These are phyloP conservation scores for Podospora tetraspora DNA, from an alignment of 495 filamentous ascomycete species.

Conservation along the genomic window DNA sequence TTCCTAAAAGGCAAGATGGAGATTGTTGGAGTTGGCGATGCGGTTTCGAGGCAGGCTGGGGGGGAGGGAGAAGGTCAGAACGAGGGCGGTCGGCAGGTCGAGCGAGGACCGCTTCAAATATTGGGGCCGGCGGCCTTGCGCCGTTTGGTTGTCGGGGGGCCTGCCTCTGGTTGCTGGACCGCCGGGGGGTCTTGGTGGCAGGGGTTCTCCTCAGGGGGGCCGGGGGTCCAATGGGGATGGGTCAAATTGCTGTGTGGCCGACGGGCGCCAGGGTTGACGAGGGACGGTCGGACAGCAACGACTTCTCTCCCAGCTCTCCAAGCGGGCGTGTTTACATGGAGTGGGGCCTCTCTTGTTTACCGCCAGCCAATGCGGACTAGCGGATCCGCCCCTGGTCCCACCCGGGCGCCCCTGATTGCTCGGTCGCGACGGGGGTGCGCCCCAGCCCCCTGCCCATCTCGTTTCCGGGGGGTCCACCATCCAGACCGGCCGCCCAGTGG, in stretches of 20 bases:
- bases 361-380: conserved; percentile 28
- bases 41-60: conserved; percentile 21
- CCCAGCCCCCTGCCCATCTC: conserved; percentile 20
- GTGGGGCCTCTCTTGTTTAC: conserved; percentile 36
- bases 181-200: neutral
- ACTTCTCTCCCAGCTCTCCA: too few species aligned
- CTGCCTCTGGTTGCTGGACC: conserved; percentile 3
- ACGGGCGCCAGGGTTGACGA: conserved; percentile 20
- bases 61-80: conserved; percentile 26
- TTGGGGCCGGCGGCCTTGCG: conserved; percentile 25
- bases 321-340: conserved; percentile 29
- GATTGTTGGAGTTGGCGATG: conserved; percentile 25
- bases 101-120: conserved; percentile 34
- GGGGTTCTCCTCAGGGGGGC: neutral
- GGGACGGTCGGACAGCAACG: conserved; percentile 12
- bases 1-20: conserved; percentile 16
- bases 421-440: conserved; percentile 9
- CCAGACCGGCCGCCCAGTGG: conserved; percentile 5
- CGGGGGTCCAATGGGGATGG: conserved; percentile 25
- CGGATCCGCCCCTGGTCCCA: conserved; percentile 17
- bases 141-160: conserved; percentile 24
- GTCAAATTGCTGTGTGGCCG: conserved; percentile 19
- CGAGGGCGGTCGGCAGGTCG: conserved; percentile 20
- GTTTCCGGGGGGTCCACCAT: conserved; percentile 10
- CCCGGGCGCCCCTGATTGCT: conserved; percentile 19